Conservation (phyloP, 2,329 filamentous ascomycete species). For the Aspergillus ruber region DNA sequence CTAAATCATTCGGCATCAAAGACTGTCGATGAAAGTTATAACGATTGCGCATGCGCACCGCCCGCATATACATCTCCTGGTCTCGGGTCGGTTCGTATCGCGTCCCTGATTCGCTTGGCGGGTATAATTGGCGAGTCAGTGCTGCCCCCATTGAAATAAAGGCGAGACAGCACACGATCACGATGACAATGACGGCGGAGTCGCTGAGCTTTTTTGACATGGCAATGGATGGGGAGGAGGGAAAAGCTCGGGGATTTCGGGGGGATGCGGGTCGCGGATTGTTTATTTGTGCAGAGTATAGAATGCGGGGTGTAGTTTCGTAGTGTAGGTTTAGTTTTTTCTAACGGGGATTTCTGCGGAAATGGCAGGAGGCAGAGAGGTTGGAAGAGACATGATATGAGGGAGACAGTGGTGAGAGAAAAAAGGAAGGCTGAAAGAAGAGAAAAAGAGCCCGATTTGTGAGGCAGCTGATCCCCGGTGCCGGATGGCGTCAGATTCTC, state of each 20-base stretch:
- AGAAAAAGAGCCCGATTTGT: neutral
- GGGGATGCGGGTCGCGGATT: neutral
- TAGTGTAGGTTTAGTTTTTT: too few species aligned
- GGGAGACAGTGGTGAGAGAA: neutral
- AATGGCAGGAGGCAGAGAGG: neutral
- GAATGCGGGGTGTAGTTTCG: too few species aligned
- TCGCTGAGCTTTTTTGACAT: slow-evolving; percentile 10
- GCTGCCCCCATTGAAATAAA: slow-evolving; percentile 24
- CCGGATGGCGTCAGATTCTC: neutral
- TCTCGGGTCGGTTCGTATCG: slow-evolving; percentile 18
- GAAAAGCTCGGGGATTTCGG: neutral
- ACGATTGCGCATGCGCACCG: slow-evolving; percentile 22
- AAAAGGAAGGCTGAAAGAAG: neutral
- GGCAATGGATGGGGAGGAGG: neutral
- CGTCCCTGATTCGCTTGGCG: slow-evolving; percentile 11
- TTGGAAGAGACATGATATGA: neutral
- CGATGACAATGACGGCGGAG: slow-evolving; percentile 24
- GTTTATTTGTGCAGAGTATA: too few species aligned
- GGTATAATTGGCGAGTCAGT: slow-evolving; percentile 19
- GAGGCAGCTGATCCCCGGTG: neutral
- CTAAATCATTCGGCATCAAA: slow-evolving; percentile 11
- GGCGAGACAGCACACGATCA: slow-evolving; percentile 26
- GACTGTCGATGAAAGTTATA: slow-evolving; percentile 17
- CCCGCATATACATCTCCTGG: slow-evolving; percentile 27
- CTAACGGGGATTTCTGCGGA: neutral